These are phyloP conservation scores for Colletotrichum tropicicola DNA, from an alignment of 2,329 filamentous ascomycete species.

Conservation along the genomic window DNA sequence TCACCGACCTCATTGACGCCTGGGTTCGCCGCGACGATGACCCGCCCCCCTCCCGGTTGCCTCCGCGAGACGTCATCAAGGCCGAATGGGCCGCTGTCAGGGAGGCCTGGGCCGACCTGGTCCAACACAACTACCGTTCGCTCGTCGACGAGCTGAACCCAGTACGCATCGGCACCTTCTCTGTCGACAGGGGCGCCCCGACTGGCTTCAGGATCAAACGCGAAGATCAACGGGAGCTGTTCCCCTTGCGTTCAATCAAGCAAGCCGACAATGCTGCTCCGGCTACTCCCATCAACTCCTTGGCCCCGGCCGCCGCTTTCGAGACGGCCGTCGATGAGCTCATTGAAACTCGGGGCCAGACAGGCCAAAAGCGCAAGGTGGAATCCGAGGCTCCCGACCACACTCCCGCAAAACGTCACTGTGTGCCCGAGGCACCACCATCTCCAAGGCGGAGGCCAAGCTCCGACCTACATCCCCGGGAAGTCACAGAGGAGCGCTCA, in stretches of 20 bases:
- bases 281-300: background rate
- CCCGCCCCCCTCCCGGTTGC: background rate
- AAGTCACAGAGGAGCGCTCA: background rate
- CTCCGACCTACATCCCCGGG: too few relatives aligned
- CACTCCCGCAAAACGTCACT: background rate
- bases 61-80: background rate
- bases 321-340: conserved; percentile 3
- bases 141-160: background rate
- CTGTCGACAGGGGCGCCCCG: background rate
- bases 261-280: background rate
- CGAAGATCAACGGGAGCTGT: background rate
- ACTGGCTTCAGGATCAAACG: background rate
- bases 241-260: too few relatives aligned
- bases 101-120: background rate
- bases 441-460: background rate
- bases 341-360: background rate
- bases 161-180: background rate
- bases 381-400: background rate
- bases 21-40: background rate
- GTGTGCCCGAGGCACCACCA: background rate
- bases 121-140: background rate
- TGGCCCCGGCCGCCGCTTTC: background rate
- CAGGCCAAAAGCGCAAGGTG: conserved; percentile 4
- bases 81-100: background rate
- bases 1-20: conserved; percentile 22